Percentiles rank a stretch among this genome's conserved stretches.
phyloP scores from a whole-genome alignment of 2,329 filamentous ascomycete species.

The Exophiala xenobiotica region DNA sequence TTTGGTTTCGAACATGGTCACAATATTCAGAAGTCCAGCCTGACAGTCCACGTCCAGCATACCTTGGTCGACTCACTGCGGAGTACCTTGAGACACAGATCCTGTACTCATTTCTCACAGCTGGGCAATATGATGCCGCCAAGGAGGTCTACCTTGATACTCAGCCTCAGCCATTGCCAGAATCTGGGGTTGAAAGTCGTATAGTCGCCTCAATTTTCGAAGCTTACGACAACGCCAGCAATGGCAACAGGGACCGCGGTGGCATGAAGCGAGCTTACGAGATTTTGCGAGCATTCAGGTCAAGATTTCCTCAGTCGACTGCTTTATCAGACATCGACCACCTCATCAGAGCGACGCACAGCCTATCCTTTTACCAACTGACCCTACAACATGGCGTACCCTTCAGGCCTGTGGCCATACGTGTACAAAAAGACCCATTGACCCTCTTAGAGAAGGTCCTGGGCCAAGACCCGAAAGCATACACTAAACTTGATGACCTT shows the following conservation, averaged over 20 bases:
- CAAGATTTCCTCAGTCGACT: slow-evolving; percentile 42
- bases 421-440: slow-evolving; percentile 61
- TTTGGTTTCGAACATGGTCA: slow-evolving; percentile 64
- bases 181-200: slow-evolving; percentile 51
- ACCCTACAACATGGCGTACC: slow-evolving; percentile 64
- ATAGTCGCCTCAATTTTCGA: slow-evolving; percentile 54
- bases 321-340: slow-evolving; percentile 49
- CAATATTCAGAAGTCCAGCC: slow-evolving; percentile 31
- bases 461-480: slow-evolving; percentile 60
- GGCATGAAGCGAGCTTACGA: slow-evolving; percentile 62
- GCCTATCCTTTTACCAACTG: slow-evolving; percentile 64
- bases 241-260: slow-evolving; percentile 62
- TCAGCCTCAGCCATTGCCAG: slow-evolving; percentile 39
- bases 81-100: slow-evolving; percentile 53
- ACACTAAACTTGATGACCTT: slow-evolving; percentile 64
- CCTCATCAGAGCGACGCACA: slow-evolving; percentile 61
- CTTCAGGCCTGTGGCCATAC: slow-evolving; percentile 65
- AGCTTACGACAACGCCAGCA: slow-evolving; percentile 64
- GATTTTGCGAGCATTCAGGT: slow-evolving; percentile 47
- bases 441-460: slow-evolving; percentile 60
- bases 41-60: slow-evolving; percentile 21
- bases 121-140: slow-evolving; percentile 44
- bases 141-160: slow-evolving; percentile 41
- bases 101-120: slow-evolving; percentile 54
- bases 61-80: slow-evolving; percentile 31